Base-by-base conservation (phyloP, 352 stramenopile genomes). In the Globisporangium okanoganense region DNA sequence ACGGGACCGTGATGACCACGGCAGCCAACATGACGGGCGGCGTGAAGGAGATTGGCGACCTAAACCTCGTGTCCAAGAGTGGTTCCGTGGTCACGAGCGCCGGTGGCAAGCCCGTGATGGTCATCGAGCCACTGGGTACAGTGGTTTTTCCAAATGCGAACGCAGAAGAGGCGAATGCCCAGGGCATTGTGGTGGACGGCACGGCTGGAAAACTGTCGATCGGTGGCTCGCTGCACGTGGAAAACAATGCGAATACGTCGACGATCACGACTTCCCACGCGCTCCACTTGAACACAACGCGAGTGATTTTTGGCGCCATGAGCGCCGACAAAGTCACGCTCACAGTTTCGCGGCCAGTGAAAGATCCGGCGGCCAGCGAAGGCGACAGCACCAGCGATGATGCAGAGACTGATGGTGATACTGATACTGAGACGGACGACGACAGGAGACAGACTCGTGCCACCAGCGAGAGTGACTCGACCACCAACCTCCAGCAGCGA, bases 1-100 rank as follows among this genome's bases (percentile, higher is more conserved):
- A 94, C 50, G 85, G 81, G 1, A 88, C 81, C 1, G 67, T 85
- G 24, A 94, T 92, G 85, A 92, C 85, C 5, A 92, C 82, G 5
- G 85, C 85, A 10, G 82, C 81, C 6, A 89, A 90, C 40, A 77
- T 84, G 51, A 88, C 81, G 8, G 82, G 82, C n/a, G 80, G 85
- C 8, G 70, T 92, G n/a, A 88, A 85, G 47, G 79, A 90, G 56
- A 65, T 80, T 8, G 82, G 85, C 1, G 82, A 92, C 38, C 50
- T 94, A 27, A 94, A 94, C 53, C 61, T 94, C 5, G 79, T 90
- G 2, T 92, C 82, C 10, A 75, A 77, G 47, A 77, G 73, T 8
- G 85, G 82, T n/a, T 71, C 78, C 10, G 76, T 94, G 0, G 61
- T 86, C 20, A 62, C 83, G 40, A 91, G 82, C 29, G 79, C 80